Percentiles rank a stretch among this genome's conserved stretches.
phyloP scores from a whole-genome alignment of 176 grass and related monocot genomes.

The Oryza meyeriana region DNA sequence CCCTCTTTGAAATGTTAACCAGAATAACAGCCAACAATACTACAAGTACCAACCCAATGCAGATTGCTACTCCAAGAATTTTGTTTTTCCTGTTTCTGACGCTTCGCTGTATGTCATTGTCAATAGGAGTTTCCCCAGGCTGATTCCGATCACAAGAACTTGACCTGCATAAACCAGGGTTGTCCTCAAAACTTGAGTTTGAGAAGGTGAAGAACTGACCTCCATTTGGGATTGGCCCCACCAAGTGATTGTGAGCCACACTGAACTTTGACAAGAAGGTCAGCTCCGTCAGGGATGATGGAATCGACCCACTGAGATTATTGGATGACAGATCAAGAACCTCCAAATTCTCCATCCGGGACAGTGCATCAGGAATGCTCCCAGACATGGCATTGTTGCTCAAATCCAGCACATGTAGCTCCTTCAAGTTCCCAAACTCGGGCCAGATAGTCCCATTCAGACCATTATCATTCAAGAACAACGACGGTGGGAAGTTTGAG shows the following conservation, averaged over 20 bases:
- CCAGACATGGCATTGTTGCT: constrained; percentile 80
- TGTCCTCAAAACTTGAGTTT: constrained; percentile 89
- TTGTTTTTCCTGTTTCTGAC: constrained; percentile 54
- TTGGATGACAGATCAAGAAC: constrained; percentile 87
- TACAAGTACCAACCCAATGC: constrained; percentile 63
- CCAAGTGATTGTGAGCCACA: constrained; percentile 76
- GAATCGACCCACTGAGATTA: constrained; percentile 78
- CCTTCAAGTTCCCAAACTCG: constrained; percentile 77
- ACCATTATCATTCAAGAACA: constrained; percentile 77
- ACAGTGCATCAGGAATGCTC: constrained; percentile 65
- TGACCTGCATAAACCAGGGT: constrained; percentile 68
- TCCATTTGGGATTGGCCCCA: constrained; percentile 62
- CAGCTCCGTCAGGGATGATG: constrained; percentile 61
- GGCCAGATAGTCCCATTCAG: constrained; percentile 74
- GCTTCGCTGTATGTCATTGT: constrained; percentile 9
- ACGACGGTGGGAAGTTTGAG: constrained; percentile 80
- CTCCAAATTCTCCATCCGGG: constrained; percentile 88
- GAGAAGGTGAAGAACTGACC: constrained; percentile 91
- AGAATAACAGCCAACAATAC: constrained; percentile 65
- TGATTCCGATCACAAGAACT: constrained; percentile 52
- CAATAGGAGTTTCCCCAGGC: constrained; percentile 5
- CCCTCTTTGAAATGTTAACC: constrained; percentile 71
- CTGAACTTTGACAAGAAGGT: constrained; percentile 98
- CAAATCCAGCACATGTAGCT: constrained; percentile 88
- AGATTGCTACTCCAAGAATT: constrained; percentile 73